Percentiles rank a stretch among this genome's conserved stretches.
These are phyloP conservation scores for Penicillium sp. DNA, from an alignment of 2,329 filamentous ascomycete genomes.

Conservation along the genomic window DNA sequence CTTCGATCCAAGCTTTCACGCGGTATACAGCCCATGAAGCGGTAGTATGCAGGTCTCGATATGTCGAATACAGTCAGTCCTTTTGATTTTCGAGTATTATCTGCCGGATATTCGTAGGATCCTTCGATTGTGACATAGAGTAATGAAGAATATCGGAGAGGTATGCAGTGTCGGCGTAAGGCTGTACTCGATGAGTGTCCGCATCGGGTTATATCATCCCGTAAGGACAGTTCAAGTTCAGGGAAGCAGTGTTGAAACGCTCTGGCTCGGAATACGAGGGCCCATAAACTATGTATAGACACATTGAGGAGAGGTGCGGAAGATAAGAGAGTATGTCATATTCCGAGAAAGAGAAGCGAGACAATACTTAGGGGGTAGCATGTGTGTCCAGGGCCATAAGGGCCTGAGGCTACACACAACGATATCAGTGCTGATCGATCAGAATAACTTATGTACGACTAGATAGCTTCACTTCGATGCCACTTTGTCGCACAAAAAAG, in stretches of 20 bases:
- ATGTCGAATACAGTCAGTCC: too few relatives aligned
- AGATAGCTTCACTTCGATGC: slow-evolving; percentile 49
- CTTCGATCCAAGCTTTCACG: too few relatives aligned
- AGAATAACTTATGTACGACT: slow-evolving; percentile 2
- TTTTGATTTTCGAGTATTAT: too few relatives aligned
- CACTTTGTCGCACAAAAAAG: slow-evolving; percentile 61
- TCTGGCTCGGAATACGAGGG: neutral
- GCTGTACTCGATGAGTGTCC: neutral
- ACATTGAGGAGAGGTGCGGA: neutral
- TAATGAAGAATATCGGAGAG: too few relatives aligned
- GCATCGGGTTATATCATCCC: neutral
- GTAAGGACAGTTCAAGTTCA: neutral
- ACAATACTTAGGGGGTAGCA: neutral
- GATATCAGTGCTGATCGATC: neutral
- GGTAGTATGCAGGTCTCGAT: too few relatives aligned
- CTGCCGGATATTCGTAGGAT: too few relatives aligned
- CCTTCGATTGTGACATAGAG: too few relatives aligned
- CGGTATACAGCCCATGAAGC: too few relatives aligned
- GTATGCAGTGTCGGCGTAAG: neutral
- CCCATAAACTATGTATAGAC: neutral
- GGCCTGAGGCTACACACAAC: neutral
- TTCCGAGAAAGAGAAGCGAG: neutral
- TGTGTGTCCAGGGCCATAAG: neutral
- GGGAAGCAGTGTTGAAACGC: neutral
- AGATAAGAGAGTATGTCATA: neutral